Evolutionary conservation across 2,329 filamentous ascomycete genomes (phyloP), one percentile per base, ranked within the genome.

Genomic region (Triangularia setosa): DNA sequence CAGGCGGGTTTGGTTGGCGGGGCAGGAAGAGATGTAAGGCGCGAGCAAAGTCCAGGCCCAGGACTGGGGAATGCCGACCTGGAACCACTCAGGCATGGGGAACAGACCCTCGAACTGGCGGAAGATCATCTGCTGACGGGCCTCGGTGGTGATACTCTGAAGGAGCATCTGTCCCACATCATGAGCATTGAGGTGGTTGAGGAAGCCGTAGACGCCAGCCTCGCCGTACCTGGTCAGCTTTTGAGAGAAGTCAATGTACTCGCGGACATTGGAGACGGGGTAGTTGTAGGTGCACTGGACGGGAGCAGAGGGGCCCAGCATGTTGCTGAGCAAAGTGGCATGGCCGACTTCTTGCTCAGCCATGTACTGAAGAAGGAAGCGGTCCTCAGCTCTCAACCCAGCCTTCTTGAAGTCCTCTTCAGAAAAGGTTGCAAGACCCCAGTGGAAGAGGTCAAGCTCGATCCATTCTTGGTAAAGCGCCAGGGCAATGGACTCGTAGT

Each of bases 11-110:
- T 89, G 87, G 74, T 89, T 86, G 53, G 77, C 78, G 0, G 92
- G 91, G 75, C 92, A 96, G 4, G 83, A 88, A 35, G 85, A 87
- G 75, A 96, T 93, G 76, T 93, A 93, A 0, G 91, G 92, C 0
- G 92, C 91, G 4, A 95, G 81, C 23, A 92, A 82, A 0, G 91
- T 90, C 92, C 92, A 96, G 0, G 88, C 86, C 91, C 91, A 96
- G 0, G 88, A 91, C 75, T 96, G 92, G 0, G 91, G 91, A 24
- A 94, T 87, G 44, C 90, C 90, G 5, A 87, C 82, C 71, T 91
- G 87, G 73, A 94, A 93, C 90, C 90, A 95, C 9, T 90, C 89
- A 0, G 91, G 90, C 89, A 92, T 91, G 23, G 92, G 89, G 76
- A 91, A 90, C 6, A 92, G 83, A 16, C 91, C 92, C 33, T 87